phyloP scores from a whole-genome alignment of 176 grass and related monocot genomes.

The Triticum turgidum region DNA sequence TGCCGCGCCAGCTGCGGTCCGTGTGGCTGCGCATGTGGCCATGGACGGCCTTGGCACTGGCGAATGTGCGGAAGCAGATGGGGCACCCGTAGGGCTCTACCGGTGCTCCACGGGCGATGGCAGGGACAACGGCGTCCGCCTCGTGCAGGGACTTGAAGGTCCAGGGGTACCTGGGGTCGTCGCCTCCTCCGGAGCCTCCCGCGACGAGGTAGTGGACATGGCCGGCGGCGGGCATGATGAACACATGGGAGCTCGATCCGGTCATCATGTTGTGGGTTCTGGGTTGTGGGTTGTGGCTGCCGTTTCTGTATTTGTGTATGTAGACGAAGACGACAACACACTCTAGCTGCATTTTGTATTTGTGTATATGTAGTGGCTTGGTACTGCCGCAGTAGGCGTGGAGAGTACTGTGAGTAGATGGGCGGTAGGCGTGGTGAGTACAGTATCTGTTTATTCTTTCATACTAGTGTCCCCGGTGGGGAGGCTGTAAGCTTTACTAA shows the following conservation, averaged over 20 bases:
- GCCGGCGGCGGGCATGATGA: not conserved
- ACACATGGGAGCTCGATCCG: constrained; percentile 1
- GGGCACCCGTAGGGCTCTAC: constrained; percentile 22
- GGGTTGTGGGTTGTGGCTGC: not conserved
- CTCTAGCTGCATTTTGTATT: not conserved
- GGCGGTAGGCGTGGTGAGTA: too few relatives aligned
- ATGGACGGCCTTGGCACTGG: constrained; percentile 41
- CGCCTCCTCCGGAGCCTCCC: not conserved
- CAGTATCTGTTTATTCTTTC: not conserved
- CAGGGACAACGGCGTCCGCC: not conserved
- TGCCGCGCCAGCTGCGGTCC: constrained; percentile 49
- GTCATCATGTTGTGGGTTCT: not conserved
- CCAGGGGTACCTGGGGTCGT: constrained; percentile 5
- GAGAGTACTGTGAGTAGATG: too few relatives aligned
- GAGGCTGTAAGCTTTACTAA: not conserved
- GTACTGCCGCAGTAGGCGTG: too few relatives aligned
- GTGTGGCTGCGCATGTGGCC: constrained; percentile 60
- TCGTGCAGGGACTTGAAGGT: constrained; percentile 12
- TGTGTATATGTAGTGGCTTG: not conserved
- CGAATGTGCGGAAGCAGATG: constrained; percentile 35
- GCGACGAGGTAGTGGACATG: not conserved
- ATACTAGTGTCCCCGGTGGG: not conserved
- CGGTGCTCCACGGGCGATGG: not conserved
- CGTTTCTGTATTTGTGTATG: not conserved
- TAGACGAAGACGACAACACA: too few relatives aligned